Evolutionary conservation across 2,329 filamentous ascomycete species (phyloP), one percentile per base, ranked within the genome.

Genomic region (Cercospora sp.): DNA sequence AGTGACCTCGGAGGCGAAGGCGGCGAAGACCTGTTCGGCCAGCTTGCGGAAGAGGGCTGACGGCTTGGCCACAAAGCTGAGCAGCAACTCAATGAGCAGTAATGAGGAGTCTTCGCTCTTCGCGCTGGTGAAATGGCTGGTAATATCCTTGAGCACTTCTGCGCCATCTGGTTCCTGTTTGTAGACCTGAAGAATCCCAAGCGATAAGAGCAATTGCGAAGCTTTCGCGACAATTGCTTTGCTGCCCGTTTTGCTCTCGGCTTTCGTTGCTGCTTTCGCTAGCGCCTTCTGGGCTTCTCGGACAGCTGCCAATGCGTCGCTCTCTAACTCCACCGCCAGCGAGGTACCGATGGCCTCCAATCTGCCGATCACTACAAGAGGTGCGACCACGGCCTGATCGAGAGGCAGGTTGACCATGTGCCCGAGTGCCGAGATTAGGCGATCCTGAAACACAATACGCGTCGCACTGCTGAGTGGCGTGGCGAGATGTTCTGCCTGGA

Each of bases 131-230:
- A 90, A 90, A 78, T 91, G 93, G 68, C 90, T 84, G 72, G 90
- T 87, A n/a, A 97, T 84, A 73, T 97, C 94, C 64, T 91, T 87
- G 8, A 97, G 82, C 69, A 95, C 90, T 60, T 90, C 89, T 23
- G 97, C 86, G 0, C 93, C 92, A 76, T 98, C 95, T 0, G 91
- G 85, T 68, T 97, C 93, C 26, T 93, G 92, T 75, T 94, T 94
- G 81, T 97, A 97, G 8, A 97, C 85, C 78, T 97, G 93, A 65
- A 98, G 84, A 13, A 97, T 87, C 0, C 93, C 91, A 63, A 97
- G 86, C 0, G 92, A 90, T 77, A 97, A 93, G 1, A 98, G 85
- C 40, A 97, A 84, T 20, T 90, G 90, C 67, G 97, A 86, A 0
- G 91, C 91, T 68, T 89, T 88, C 16, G 58, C 57, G 53, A 69